Base-by-base conservation (phyloP, 805 yeast genomes). In the Wickerhamomyces pijperi region DNA sequence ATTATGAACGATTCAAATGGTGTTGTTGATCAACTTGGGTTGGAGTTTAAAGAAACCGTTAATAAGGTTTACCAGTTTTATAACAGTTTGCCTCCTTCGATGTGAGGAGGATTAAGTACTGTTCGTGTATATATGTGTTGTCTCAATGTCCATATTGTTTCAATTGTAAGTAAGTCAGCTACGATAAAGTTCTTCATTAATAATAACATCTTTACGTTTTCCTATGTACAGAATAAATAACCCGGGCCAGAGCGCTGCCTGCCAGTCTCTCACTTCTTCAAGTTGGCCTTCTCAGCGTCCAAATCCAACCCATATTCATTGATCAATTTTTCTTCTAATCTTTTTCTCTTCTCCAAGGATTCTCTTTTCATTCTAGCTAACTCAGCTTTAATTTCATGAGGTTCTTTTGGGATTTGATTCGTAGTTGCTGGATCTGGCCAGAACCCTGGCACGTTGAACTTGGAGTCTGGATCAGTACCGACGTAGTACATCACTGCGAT, bases 361-460 rank as follows among this genome's bases (percentile, higher is more conserved):
- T 78, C 94, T 47, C 76, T 73, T 56, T 78, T 76, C 70, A 88
- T 80, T 56, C 95, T 74, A 14, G 94, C 95, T 31, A 88, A 65
- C 55, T 88, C 97, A 1, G 92, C 90, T 56, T 84, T 81, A 43
- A 88, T 85, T 55, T 88, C 96, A 51, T 81, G 83, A 2, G 87
- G 87, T 54, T 88, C 96, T 53, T 87, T 88, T 3, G 97, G 97
- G 28, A 88, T 79, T 61, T 84, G 81, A 56, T 88, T 87, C 48
- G 86, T 68, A 2, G 96, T 82, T 33, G 82, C 82, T 33, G 96
- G 96, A 58, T 87, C 97, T 3, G 97, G 97, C 95, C 95, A 87
- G 61, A 85, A 88, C 17, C 95, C 95, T 8, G 94, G 94, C 36
- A 87, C 78, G 54, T 86, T 84, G 58, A 88, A 77, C 64, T 86